Evolutionary conservation across 176 grass and related monocot species (phyloP), one percentile per base, ranked within the genome.

Genomic region (Lolium multiflorum): DNA sequence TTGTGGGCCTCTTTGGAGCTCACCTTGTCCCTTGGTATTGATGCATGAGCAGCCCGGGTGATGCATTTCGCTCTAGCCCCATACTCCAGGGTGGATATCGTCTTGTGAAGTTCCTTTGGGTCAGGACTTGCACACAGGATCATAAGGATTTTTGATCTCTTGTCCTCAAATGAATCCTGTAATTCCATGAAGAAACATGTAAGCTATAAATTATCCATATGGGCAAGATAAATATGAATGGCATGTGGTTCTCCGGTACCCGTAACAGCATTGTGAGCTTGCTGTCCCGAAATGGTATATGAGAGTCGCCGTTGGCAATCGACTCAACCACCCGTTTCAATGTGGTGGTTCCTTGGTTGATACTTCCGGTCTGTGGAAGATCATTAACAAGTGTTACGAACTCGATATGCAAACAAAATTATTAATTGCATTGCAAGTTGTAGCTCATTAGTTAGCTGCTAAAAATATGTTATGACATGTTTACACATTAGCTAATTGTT

Each of bases 61-160:
- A 98, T 98, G 79, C 93, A 92, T 52, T 98, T 98, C n/a, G 90
- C 96, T 88, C 92, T 95, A 50, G 96, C 93, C 58, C 96, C 96
- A 20, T 98, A 94, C 64, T 98, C 96, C n/a, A 98, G 55, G 7
- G 93, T 98, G n/a, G 93, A 94, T 25, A 98, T 84, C 1, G 91
- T 98, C 78, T 98, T 98, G 90, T 95, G 90, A 35, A 90, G 11
- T 63, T 95, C 93, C 76, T 85, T 91, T 24, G 84, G 91, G 35
- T 98, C 91, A 12, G 93, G 93, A 52, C 91, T 98, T 50, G 88
- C 93, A 26, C 96, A 98, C 1, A 98, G 88, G 78, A 98, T 95
- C 96, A 98, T 98, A 39, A 98, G 62, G 67, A 98, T 94, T 77
- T 98, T 98, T 2, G 91, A 98, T 52, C 89, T 86, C 37, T 95